A percentile compares a stretch with the other conserved stretches of the same genome.
Conservation (phyloP, 2,329 filamentous ascomycete genomes). For the Nemania serpens region DNA sequence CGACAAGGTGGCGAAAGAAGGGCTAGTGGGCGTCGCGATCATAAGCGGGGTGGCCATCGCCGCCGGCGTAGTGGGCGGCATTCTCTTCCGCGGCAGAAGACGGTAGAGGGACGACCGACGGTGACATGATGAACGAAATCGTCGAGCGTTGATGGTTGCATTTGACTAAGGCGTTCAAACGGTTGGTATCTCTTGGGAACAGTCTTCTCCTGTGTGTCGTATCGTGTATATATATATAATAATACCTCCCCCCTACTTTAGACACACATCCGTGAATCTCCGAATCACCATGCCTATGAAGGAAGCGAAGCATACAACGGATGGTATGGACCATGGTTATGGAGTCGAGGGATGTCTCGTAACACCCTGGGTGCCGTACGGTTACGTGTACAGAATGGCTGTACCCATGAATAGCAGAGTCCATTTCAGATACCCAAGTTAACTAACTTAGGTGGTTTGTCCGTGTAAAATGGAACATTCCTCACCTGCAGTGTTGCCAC, state of each 20-base stretch:
- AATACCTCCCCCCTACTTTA: conserved; percentile 3
- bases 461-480: too few species aligned
- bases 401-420: neutral
- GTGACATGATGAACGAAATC: neutral
- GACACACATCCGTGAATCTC: neutral
- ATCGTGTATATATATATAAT: conserved; percentile 11
- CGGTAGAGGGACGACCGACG: conserved; percentile 25
- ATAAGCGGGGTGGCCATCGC: conserved; percentile 90
- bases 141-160: conserved; percentile 27
- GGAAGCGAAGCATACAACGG: neutral
- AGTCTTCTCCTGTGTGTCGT: conserved; percentile 14
- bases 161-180: conserved; percentile 24
- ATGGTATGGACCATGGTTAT: too few species aligned
- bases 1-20: conserved; percentile 94
- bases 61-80: conserved; percentile 88
- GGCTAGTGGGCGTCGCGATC: conserved; percentile 91
- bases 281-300: neutral
- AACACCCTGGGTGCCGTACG: too few species aligned
- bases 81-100: conserved; percentile 67
- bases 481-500: too few species aligned
- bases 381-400: neutral
- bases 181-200: conserved; percentile 22
- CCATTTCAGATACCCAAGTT: too few species aligned
- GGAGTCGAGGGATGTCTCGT: too few species aligned
- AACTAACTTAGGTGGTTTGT: too few species aligned